phyloP scores from a whole-genome alignment of 1,139 yeast species.

The Saccharomyces hybrid region DNA sequence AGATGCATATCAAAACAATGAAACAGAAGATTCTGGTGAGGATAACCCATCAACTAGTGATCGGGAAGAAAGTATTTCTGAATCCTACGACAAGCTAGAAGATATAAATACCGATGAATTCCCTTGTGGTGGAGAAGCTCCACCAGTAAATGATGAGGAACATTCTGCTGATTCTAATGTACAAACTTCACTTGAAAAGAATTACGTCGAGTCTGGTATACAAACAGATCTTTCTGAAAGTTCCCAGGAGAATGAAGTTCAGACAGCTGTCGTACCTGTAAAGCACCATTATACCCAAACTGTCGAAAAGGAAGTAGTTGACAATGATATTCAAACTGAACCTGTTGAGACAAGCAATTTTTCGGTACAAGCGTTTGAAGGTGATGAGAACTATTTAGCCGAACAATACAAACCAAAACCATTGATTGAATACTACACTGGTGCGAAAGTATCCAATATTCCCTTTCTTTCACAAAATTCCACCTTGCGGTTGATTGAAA shows the following conservation, averaged over 20 bases:
- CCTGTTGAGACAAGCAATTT: constrained; percentile 15
- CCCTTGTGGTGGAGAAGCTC: constrained; percentile 9
- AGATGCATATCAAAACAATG: neutral
- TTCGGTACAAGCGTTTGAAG: constrained; percentile 32
- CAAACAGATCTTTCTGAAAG: neutral
- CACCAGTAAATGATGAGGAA: constrained; percentile 7
- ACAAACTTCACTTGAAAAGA: neutral
- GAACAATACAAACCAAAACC: constrained; percentile 18
- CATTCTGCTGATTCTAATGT: neutral
- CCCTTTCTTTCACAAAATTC: constrained; percentile 19
- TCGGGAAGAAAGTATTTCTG: constrained; percentile 6
- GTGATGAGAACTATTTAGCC: constrained; percentile 35
- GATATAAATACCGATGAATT: constrained; percentile 10
- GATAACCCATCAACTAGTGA: neutral
- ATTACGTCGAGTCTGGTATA: neutral
- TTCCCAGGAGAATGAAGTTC: constrained; percentile 6
- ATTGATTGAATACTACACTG: constrained; percentile 15
- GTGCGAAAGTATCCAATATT: constrained; percentile 16
- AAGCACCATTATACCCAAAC: constrained; percentile 9
- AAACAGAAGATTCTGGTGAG: neutral
- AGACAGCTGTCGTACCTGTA: constrained; percentile 8
- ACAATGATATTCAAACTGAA: constrained; percentile 27
- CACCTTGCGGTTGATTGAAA: constrained; percentile 33
- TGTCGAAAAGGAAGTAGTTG: constrained; percentile 7
- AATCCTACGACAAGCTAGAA: constrained; percentile 18